These are phyloP conservation scores for Clonostachys rosea DNA, from an alignment of 2,329 filamentous ascomycete species.

Conservation along the genomic window DNA sequence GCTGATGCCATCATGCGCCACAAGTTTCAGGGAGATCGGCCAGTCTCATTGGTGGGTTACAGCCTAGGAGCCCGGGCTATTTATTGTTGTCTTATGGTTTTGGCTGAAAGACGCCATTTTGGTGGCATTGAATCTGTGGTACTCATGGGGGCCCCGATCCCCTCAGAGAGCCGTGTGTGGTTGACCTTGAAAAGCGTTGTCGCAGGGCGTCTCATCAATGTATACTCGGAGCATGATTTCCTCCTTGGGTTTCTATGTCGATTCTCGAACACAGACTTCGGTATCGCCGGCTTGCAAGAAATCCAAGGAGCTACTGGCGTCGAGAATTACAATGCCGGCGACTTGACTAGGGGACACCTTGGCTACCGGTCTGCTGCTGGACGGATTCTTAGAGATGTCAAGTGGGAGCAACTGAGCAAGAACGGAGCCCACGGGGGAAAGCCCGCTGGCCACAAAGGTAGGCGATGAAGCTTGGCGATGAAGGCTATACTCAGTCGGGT, in stretches of 20 bases:
- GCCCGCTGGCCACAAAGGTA: too few species aligned
- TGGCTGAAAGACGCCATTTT: slow-evolving; percentile 79
- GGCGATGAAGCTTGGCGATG: too few species aligned
- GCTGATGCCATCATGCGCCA: slow-evolving; percentile 75
- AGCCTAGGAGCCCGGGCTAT: slow-evolving; percentile 80
- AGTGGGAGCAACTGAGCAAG: slow-evolving; percentile 61
- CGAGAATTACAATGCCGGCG: slow-evolving; percentile 65
- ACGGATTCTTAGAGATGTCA: slow-evolving; percentile 60
- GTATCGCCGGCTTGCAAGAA: slow-evolving; percentile 77
- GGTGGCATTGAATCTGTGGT: slow-evolving; percentile 83
- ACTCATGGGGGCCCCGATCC: slow-evolving; percentile 77
- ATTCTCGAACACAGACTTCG: slow-evolving; percentile 74
- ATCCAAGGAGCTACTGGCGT: slow-evolving; percentile 61
- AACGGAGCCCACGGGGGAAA: background rate
- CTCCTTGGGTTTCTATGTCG: slow-evolving; percentile 86
- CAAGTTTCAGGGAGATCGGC: slow-evolving; percentile 76
- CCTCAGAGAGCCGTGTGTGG: slow-evolving; percentile 71
- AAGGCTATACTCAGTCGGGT: too few species aligned
- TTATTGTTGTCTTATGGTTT: slow-evolving; percentile 73
- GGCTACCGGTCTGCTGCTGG: slow-evolving; percentile 66
- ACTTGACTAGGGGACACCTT: slow-evolving; percentile 64
- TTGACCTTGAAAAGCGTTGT: slow-evolving; percentile 73
- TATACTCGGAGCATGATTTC: slow-evolving; percentile 83
- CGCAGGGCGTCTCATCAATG: slow-evolving; percentile 80
- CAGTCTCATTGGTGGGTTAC: slow-evolving; percentile 77